phyloP scores from a whole-genome alignment of 2,329 filamentous ascomycete genomes.

The Podosphaera fusca region DNA sequence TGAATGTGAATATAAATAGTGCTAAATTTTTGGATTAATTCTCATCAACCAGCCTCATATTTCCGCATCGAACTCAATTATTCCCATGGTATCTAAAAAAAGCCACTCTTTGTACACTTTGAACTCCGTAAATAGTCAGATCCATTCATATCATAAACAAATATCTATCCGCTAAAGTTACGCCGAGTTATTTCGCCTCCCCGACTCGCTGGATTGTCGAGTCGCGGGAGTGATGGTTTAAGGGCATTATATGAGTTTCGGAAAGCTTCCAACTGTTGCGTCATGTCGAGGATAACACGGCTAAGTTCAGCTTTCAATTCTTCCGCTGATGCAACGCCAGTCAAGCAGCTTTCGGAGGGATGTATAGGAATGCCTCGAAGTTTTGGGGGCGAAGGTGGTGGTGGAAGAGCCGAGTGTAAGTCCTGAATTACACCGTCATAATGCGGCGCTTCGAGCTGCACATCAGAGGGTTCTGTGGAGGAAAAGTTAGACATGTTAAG shows the following conservation, averaged over 20 bases:
- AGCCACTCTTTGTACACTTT: no score
- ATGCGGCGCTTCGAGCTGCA: neutral
- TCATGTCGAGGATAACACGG: neutral
- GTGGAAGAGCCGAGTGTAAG: neutral
- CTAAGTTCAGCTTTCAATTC: conserved; percentile 1
- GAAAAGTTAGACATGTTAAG: conserved; percentile 15
- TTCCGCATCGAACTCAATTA: no score
- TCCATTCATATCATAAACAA: neutral
- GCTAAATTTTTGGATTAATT: no score
- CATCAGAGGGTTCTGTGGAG: conserved; percentile 8
- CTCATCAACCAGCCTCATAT: no score
- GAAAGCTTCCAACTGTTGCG: neutral
- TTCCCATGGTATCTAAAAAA: no score
- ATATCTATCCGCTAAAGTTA: neutral
- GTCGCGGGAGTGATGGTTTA: neutral
- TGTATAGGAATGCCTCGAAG: neutral
- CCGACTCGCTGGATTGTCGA: neutral
- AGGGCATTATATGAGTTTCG: neutral
- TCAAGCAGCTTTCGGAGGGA: neutral
- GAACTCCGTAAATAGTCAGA: no score
- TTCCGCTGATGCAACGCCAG: neutral
- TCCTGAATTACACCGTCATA: neutral
- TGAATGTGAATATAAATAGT: no score
- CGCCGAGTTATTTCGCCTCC: neutral
- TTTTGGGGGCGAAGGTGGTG: neutral